phyloP scores from a whole-genome alignment of 371 early-diverging fungal species.

The Dichotomocladium elegans region DNA sequence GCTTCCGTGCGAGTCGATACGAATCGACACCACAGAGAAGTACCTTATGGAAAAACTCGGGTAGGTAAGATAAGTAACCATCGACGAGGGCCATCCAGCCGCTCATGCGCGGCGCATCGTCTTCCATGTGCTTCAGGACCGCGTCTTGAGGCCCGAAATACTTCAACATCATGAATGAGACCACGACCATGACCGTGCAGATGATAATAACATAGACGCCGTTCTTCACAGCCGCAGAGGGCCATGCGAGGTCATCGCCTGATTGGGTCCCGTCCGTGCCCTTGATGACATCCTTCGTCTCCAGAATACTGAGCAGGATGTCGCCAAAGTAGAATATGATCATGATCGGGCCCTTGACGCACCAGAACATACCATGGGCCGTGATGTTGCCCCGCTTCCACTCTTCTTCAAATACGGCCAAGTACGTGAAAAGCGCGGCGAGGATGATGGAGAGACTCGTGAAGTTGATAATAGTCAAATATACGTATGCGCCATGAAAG shows the following conservation, averaged over 20 bases:
- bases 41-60: conserved; percentile 37
- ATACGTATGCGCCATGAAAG: conserved; percentile 40
- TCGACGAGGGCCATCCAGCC: conserved; percentile 37
- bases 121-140: conserved; percentile 1
- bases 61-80: conserved; percentile 38
- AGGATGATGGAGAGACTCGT: conserved; percentile 39
- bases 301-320: conserved; percentile 23
- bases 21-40: conserved; percentile 43
- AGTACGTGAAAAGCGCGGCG: conserved; percentile 39
- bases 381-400: conserved; percentile 36
- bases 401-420: conserved; percentile 37
- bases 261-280: conserved; percentile 25
- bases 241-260: conserved; percentile 34
- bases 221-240: conserved; percentile 39
- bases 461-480: conserved; percentile 41
- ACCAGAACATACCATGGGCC: conserved; percentile 54
- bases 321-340: conserved; percentile 47
- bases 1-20: conserved; percentile 34
- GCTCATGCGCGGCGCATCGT: conserved; percentile 6
- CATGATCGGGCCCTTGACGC: conserved; percentile 50
- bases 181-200: conserved; percentile 34
- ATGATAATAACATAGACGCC: conserved; percentile 41
- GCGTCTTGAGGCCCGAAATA: conserved; percentile 29
- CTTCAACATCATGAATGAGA: conserved; percentile 32
- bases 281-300: conserved; percentile 30